These are phyloP conservation scores for Whalleya microplaca DNA, from an alignment of 2,329 filamentous ascomycete species.

Conservation along the genomic window DNA sequence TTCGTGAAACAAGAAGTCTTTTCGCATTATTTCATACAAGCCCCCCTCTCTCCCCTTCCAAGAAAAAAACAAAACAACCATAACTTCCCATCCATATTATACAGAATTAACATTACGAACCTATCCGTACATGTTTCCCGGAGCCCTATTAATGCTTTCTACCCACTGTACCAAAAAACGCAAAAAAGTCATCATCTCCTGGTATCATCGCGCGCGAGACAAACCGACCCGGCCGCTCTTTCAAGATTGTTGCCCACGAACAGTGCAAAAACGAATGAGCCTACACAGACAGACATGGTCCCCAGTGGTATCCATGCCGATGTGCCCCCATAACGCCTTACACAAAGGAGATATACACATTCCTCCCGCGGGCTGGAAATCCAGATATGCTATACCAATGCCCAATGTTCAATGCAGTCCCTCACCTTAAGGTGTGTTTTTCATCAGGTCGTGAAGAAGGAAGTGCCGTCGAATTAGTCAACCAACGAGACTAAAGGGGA, in stretches of 20 bases:
- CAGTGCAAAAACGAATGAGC: conserved; percentile 1
- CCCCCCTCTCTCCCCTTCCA: too few species aligned
- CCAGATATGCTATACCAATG: conserved; percentile 21
- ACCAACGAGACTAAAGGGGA: conserved; percentile 21
- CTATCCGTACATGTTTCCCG: conserved; percentile 22
- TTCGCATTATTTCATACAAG: conserved; percentile 9
- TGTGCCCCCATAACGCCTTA: conserved; percentile 22
- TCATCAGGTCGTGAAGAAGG: conserved; percentile 26
- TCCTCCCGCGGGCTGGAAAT: conserved; percentile 15
- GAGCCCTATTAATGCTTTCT: conserved; percentile 8
- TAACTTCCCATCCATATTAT: conserved; percentile 19
- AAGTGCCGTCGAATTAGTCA: conserved; percentile 23
- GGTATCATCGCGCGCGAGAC: conserved; percentile 12
- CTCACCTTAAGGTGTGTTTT: conserved; percentile 15
- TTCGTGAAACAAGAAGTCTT: too few species aligned
- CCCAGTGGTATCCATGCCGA: conserved; percentile 14
- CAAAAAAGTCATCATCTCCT: conserved; percentile 15
- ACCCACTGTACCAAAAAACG: too few species aligned
- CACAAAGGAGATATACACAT: conserved; percentile 13
- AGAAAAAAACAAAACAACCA: too few species aligned
- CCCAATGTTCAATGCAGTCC: conserved; percentile 18
- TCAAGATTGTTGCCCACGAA: conserved; percentile 10
- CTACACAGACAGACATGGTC: background rate
- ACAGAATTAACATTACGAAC: conserved; percentile 31
- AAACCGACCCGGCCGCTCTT: conserved; percentile 7